These are phyloP conservation scores for Talaromyces liani DNA, from an alignment of 495 filamentous ascomycete genomes.

Conservation along the genomic window DNA sequence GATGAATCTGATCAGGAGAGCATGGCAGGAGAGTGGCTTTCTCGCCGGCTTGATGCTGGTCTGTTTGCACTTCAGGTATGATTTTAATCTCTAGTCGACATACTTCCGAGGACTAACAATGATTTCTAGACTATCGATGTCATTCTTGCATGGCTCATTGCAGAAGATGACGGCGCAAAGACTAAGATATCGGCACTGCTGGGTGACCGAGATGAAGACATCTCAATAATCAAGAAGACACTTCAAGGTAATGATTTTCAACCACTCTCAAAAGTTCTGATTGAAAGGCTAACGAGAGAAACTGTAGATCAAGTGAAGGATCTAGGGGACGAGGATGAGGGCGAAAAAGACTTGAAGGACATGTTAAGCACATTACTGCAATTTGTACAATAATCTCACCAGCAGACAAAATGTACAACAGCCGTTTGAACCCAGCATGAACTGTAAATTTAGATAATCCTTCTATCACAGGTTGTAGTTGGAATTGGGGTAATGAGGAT, in stretches of 20 bases:
- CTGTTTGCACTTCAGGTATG: constrained; percentile 69
- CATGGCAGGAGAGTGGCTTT: constrained; percentile 74
- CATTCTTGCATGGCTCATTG: constrained; percentile 84
- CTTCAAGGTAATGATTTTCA: constrained; percentile 46
- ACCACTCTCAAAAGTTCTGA: too few relatives aligned
- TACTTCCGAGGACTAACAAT: constrained; percentile 10
- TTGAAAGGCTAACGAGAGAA: constrained; percentile 3
- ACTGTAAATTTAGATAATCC: too few relatives aligned
- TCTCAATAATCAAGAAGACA: constrained; percentile 57
- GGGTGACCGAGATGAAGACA: constrained; percentile 57
- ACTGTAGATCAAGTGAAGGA: constrained; percentile 53
- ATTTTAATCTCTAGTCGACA: background rate
- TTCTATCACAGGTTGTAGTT: background rate
- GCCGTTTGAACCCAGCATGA: background rate
- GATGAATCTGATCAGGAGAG: constrained; percentile 52
- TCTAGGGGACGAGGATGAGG: constrained; percentile 47
- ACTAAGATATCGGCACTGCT: constrained; percentile 56
- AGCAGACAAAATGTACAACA: background rate
- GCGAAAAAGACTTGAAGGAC: constrained; percentile 54
- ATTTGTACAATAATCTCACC: constrained; percentile 36
- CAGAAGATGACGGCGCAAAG: constrained; percentile 79
- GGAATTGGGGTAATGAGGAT: background rate
- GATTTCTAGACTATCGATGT: constrained; percentile 61
- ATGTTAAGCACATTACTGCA: constrained; percentile 63
- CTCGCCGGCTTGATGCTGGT: constrained; percentile 75